Evolutionary conservation across 1,284 basidiomycete genomes (phyloP), one percentile per base, ranked within the genome.

Genomic region (Mycena sp.): DNA sequence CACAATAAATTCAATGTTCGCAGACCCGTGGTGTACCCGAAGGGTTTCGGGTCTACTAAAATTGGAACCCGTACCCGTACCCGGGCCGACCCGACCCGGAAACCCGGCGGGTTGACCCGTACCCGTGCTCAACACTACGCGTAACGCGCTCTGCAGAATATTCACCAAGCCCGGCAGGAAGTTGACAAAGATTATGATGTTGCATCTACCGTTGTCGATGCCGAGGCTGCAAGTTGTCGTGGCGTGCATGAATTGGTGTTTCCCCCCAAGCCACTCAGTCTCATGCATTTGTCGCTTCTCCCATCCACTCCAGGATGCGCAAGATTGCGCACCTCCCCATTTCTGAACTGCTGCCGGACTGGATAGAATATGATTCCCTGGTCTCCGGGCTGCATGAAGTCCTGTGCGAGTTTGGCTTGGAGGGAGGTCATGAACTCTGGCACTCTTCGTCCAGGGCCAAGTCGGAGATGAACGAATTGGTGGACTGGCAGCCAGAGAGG

Each of bases 151-250:
- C 29, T 59, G 57, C 19, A 21, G 4, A 44, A 52, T 23, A 16
- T 44, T 7, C 11, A 44, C 9, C 17, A 52, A 12, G 29, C 16
- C 37, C 23, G 40, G 46, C 10, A 12, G n/a, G 37, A 44, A 44
- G 23, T 52, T 26, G 26, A n/a, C 26, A n/a, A 59, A 45, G 4
- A 59, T 44, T 1, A 59, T 40, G 3, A 32, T 28, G 49, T 51
- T 52, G 48, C 57, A 59, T 26, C 21, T 21, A 9, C 30, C 12
- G 21, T 59, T 59, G 57, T 51, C 38, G n/a, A 59, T 25, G 57
- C 57, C 57, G 2, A 16, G 49, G 30, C 19, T 25, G 46, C 32
- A 41, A 38, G 57, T 59, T 6, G 17, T 44, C 1, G 57, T 59
- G 7, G 48, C 37, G 5, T 19, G 3, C 14, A 59, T 26, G 17